Evolutionary conservation across 2,329 filamentous ascomycete genomes (phyloP).

Genomic region (Teratosphaeria gauchensis): DNA sequence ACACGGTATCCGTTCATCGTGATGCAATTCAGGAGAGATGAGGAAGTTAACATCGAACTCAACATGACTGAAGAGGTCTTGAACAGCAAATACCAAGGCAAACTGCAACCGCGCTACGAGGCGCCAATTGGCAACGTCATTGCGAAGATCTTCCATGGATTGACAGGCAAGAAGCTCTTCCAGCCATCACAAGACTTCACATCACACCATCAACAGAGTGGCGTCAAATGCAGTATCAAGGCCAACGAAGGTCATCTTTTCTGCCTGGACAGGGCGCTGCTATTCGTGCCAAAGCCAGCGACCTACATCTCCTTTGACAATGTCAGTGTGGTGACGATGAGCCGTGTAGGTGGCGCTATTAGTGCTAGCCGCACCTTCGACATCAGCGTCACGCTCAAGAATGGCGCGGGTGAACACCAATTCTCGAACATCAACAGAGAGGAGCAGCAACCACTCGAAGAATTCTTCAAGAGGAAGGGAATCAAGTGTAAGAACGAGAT

Average conservation of each 20-base stretch:
- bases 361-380: conserved; percentile 94
- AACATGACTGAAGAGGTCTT: conserved; percentile 91
- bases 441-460: conserved; percentile 91
- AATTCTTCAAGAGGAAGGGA: conserved; percentile 93
- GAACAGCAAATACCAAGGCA: conserved; percentile 79
- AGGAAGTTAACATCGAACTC: conserved; percentile 90
- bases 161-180: conserved; percentile 91
- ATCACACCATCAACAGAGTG: conserved; percentile 84
- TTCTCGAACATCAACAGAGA: conserved; percentile 99
- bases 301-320: conserved; percentile 96
- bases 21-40: conserved; percentile 97
- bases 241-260: conserved; percentile 96
- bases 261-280: conserved; percentile 95
- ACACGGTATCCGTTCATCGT: conserved; percentile 97
- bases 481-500: conserved; percentile 98
- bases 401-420: conserved; percentile 75
- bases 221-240: conserved; percentile 99
- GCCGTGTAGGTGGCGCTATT: conserved; percentile 84
- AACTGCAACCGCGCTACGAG: conserved; percentile 81
- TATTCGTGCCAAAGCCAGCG: conserved; percentile 97
- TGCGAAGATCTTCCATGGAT: conserved; percentile 85
- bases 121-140: conserved; percentile 88
- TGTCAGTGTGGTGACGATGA: conserved; percentile 85
- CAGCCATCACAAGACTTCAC: conserved; percentile 90
- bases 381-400: conserved; percentile 86